Evolutionary conservation across 2,329 filamentous ascomycete species (phyloP).

Genomic region (Pyrenophora seminiperda): DNA sequence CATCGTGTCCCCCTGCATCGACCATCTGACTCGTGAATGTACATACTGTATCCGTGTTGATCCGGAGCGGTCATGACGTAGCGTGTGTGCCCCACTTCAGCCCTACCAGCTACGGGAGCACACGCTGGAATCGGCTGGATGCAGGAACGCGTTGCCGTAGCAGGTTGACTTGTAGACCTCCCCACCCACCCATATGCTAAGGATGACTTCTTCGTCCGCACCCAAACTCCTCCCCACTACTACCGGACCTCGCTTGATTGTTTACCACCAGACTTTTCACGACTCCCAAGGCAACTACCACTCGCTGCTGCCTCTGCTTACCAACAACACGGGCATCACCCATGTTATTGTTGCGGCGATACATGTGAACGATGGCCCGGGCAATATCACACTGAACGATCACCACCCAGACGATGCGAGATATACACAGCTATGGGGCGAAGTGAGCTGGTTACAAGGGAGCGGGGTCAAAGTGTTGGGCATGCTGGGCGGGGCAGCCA

Average conservation of each 20-base stretch:
- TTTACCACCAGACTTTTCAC: slow-evolving; percentile 71
- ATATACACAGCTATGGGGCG: slow-evolving; percentile 77
- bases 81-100: slow-evolving; percentile 35
- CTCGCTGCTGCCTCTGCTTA: slow-evolving; percentile 66
- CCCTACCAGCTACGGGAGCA: slow-evolving; percentile 22
- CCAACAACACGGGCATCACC: slow-evolving; percentile 67
- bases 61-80: slow-evolving; percentile 28
- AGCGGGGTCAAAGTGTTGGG: slow-evolving; percentile 79
- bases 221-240: slow-evolving; percentile 43
- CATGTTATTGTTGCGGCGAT: slow-evolving; percentile 88
- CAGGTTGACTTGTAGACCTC: slow-evolving; percentile 4
- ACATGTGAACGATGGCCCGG: slow-evolving; percentile 74
- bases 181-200: slow-evolving; percentile 1
- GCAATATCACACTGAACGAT: slow-evolving; percentile 78
- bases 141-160: slow-evolving; percentile 18
- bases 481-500: slow-evolving; percentile 86
- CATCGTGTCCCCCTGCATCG: not conserved
- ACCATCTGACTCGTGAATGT: not conserved
- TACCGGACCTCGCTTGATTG: slow-evolving; percentile 53
- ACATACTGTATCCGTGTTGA: slow-evolving; percentile 14
- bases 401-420: slow-evolving; percentile 69
- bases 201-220: slow-evolving; percentile 39
- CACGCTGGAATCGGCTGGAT: slow-evolving; percentile 4
- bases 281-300: slow-evolving; percentile 60
- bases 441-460: slow-evolving; percentile 72